Evolutionary conservation across 1,284 basidiomycete genomes (phyloP), one percentile per base, ranked within the genome.

Genomic region (Fomitopsis palustris): DNA sequence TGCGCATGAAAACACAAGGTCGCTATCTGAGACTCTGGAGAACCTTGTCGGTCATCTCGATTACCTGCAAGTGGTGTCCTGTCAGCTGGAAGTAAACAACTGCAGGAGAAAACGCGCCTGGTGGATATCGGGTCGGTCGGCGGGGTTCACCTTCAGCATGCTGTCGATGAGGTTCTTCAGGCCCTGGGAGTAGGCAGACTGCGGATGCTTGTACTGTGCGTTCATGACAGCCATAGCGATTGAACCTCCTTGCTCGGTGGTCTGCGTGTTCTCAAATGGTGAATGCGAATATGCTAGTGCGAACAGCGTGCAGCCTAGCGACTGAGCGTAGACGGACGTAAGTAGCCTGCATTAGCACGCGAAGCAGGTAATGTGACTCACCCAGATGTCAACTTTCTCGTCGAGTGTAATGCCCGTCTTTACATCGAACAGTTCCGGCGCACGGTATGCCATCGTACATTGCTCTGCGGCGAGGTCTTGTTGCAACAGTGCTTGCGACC

Each of bases 381-480:
- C 93, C 94, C 95, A 98, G 53, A 98, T 95, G 72, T 98, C 95
- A 16, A 96, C 94, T 69, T 93, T 93, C 75, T 97, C 95, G 67
- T 95, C 92, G n/a, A 98, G 76, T 1, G 79, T 86, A 47, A 82
- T 77, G 42, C 92, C 92, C 1, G 95, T 97, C 73, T 96, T 96
- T 59, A 96, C 94, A 67, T 98, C 95, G 70, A 97, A 97, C 10
- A 98, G 79, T 69, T 98, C 95, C 0, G 95, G 95, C 2, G 95
- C 95, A 43, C 95, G 87, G 69, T 96, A 98, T 0, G 95, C 92
- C 95, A 98, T 97, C 14, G 94, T 95, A 64, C 92, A 94, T 74
- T 96, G 95, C 72, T 97, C 95, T 21, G 92, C 93, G 1, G 95
- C 95, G 64, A 96, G 87, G 71, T 98, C 95, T 86, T 95, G 94